Conservation (phyloP, 2,329 filamentous ascomycete species). For the Penicillium sp. region DNA sequence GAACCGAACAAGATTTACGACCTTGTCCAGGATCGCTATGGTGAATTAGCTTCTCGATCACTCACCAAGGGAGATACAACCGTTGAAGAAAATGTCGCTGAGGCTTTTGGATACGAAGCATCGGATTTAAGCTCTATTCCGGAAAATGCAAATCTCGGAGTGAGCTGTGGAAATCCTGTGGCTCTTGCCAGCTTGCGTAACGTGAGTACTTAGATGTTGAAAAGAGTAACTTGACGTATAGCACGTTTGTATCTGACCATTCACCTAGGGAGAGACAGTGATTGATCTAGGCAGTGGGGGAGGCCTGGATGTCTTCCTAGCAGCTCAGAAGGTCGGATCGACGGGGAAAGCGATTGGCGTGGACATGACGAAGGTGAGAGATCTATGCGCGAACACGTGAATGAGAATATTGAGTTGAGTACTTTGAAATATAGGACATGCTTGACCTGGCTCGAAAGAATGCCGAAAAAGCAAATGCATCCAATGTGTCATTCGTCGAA, state of each 20-base stretch:
- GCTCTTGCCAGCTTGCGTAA: constrained; percentile 54
- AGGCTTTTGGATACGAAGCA: constrained; percentile 58
- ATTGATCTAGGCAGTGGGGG: constrained; percentile 63
- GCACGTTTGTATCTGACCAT: no score
- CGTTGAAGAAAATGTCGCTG: constrained; percentile 46
- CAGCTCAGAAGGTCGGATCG: constrained; percentile 54
- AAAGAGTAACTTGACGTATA: not conserved
- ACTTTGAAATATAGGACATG: constrained; percentile 52
- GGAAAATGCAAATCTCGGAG: constrained; percentile 55
- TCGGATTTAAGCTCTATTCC: constrained; percentile 30
- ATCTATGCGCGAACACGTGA: not conserved
- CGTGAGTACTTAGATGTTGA: constrained; percentile 30
- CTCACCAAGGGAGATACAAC: not conserved
- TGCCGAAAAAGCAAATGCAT: constrained; percentile 40
- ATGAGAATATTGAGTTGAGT: not conserved
- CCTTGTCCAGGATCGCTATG: constrained; percentile 14
- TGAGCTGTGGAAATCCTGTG: constrained; percentile 61
- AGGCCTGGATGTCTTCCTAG: constrained; percentile 64
- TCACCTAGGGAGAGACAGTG: constrained; percentile 57
- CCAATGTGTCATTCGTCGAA: constrained; percentile 58
- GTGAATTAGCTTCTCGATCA: no score
- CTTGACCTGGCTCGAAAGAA: constrained; percentile 34
- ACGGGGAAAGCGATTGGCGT: constrained; percentile 59
- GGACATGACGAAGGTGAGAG: constrained; percentile 62
- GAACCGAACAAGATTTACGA: constrained; percentile 7